Evolutionary conservation across 2,329 filamentous ascomycete genomes (phyloP).

Genomic region (Dothistroma pini): DNA sequence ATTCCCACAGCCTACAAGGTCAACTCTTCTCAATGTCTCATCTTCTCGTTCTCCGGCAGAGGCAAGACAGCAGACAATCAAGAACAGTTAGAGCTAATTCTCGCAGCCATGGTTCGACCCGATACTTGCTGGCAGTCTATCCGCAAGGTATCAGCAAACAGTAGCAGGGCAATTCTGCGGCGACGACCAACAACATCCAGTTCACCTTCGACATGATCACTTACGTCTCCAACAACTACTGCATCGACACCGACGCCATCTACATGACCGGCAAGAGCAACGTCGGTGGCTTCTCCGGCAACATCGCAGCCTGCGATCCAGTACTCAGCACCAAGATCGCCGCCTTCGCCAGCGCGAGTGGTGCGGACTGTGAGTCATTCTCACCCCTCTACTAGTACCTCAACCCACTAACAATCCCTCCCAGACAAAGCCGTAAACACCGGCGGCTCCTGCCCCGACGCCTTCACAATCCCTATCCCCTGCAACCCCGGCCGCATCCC

Average conservation of each 20-base stretch:
- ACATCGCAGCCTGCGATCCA: constrained; percentile 46
- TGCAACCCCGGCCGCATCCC: constrained; percentile 29
- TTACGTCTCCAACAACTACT: constrained; percentile 39
- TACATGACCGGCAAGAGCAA: constrained; percentile 52
- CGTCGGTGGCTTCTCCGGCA: constrained; percentile 48
- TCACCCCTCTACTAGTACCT: not conserved
- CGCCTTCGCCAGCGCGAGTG: constrained; percentile 48
- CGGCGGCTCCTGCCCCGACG: constrained; percentile 15
- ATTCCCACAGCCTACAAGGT: constrained; percentile 40
- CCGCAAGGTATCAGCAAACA: constrained; percentile 39
- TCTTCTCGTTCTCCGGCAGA: constrained; percentile 48
- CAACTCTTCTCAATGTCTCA: constrained; percentile 39
- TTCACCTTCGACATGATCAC: constrained; percentile 45
- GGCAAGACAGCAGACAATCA: constrained; percentile 36
- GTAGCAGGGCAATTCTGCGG: constrained; percentile 44
- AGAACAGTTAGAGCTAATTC: constrained; percentile 43
- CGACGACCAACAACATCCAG: constrained; percentile 39
- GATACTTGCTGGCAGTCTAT: constrained; percentile 45
- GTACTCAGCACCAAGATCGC: constrained; percentile 43
- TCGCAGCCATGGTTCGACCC: constrained; percentile 45
- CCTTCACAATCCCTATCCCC: constrained; percentile 17
- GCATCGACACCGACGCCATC: constrained; percentile 43
- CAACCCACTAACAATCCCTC: not conserved
- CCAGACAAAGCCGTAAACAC: constrained; percentile 10
- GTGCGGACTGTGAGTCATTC: constrained; percentile 38